phyloP scores from a whole-genome alignment of 2,329 filamentous ascomycete species.

The Alternaria ventricosa region DNA sequence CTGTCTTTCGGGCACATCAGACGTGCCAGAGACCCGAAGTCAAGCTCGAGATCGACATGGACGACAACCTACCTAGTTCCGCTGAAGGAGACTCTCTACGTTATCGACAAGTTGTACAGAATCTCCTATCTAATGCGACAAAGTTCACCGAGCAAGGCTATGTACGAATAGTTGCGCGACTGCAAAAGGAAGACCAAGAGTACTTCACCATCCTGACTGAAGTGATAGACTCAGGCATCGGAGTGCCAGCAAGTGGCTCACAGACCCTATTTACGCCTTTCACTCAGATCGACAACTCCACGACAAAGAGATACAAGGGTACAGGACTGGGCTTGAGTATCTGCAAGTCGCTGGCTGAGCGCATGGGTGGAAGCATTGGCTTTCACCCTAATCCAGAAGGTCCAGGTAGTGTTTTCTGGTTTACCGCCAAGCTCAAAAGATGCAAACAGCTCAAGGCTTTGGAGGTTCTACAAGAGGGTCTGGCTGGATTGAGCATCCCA shows the following conservation, averaged over 20 bases:
- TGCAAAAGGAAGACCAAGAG: slow-evolving; percentile 52
- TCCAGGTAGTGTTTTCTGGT: slow-evolving; percentile 60
- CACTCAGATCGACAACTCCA: slow-evolving; percentile 61
- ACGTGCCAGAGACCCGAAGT: slow-evolving; percentile 56
- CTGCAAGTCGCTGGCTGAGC: slow-evolving; percentile 62
- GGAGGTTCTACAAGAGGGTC: slow-evolving; percentile 17
- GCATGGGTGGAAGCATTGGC: slow-evolving; percentile 63
- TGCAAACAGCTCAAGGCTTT: slow-evolving; percentile 29
- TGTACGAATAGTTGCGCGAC: slow-evolving; percentile 54
- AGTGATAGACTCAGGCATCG: slow-evolving; percentile 63
- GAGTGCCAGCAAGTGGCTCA: slow-evolving; percentile 55
- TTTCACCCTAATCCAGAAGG: slow-evolving; percentile 56
- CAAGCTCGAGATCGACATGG: slow-evolving; percentile 53
- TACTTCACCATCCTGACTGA: slow-evolving; percentile 59
- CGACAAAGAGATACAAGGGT: slow-evolving; percentile 62
- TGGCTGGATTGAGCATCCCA: slow-evolving; percentile 13
- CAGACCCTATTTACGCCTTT: slow-evolving; percentile 63
- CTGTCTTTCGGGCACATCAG: slow-evolving; percentile 60
- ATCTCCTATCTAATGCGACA: slow-evolving; percentile 65
- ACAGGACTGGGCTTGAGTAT: slow-evolving; percentile 65
- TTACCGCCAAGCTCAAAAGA: slow-evolving; percentile 51
- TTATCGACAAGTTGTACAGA: slow-evolving; percentile 68
- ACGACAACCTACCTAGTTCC: slow-evolving; percentile 57
- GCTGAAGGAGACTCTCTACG: slow-evolving; percentile 65
- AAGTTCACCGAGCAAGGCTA: slow-evolving; percentile 67